Evolutionary conservation across 78 protist genomes (phyloP), one percentile per base, ranked within the genome.

Genomic region (Dictyostelium purpureum): DNA sequence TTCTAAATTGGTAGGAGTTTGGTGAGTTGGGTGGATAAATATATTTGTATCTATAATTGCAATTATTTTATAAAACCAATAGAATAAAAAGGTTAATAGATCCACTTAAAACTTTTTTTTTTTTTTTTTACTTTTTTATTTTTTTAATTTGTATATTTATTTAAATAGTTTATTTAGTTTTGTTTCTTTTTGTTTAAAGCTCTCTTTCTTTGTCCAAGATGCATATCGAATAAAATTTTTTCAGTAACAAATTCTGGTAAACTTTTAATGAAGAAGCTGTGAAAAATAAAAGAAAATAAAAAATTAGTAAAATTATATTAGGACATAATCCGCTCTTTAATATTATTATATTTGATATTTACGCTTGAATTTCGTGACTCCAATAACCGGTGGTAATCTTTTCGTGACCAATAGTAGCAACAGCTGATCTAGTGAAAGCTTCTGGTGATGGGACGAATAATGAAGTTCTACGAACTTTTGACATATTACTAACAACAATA

Each of bases 401-500:
- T 65, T 94, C 98, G 71, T 89, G 82, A 45, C 98, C 98, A 33
- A 96, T 82, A 24, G 61, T 63, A 10, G 52, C 35, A 42, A 87
- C 51, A 24, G 94, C 87, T 24, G 89, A n/a, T 51, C 77, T 57
- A 31, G 90, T 94, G 31, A 54, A 94, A 31, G 35, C 42, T 7
- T 16, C 70, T 47, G 98, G 98, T 21, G 67, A 31, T 66, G 98
- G 96, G 12, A 47, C 31, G 16, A 94, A 47, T n/a, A 96, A 37
- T 40, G 93, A 71, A 7, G 97, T 2, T 47, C 47, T 77, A 24
- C 96, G 24, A 77, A 94, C 61, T 93, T 94, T 94, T 43, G 89
- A 28, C 79, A 96, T 77, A 21, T 92, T 91, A 76, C 94, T 88
- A 35, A 81, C 57, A 76, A 96, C 98, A 33, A 79, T 88, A 69